A percentile compares a stretch with the other conserved stretches of the same genome.
phyloP scores from a whole-genome alignment of 2,329 filamentous ascomycete species.

The Xylaria multiplex region DNA sequence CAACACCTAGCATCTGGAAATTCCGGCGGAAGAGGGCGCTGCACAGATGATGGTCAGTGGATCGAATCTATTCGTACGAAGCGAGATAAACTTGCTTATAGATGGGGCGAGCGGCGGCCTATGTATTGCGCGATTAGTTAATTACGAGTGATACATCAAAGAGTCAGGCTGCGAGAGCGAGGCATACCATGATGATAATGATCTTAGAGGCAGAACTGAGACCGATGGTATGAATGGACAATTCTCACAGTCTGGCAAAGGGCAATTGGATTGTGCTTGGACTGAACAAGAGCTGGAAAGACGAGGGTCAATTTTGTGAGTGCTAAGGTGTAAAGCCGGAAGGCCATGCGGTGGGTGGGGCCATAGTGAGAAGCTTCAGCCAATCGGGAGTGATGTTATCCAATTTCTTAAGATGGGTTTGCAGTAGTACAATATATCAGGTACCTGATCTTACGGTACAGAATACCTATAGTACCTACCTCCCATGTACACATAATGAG shows the following conservation, averaged over 20 bases:
- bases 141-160: conserved; percentile 14
- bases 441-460: not conserved
- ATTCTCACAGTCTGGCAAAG: conserved; percentile 21
- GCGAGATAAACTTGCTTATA: conserved; percentile 64
- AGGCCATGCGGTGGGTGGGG: too few relatives aligned
- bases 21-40: conserved; percentile 90
- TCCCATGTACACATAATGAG: too few relatives aligned
- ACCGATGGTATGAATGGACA: conserved; percentile 16
- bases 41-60: conserved; percentile 46
- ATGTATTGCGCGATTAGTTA: conserved; percentile 48
- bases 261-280: conserved; percentile 27
- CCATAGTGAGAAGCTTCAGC: too few relatives aligned
- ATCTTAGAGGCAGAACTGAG: conserved; percentile 19
- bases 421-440: not conserved
- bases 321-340: conserved; percentile 13
- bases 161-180: conserved; percentile 9
- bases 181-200: conserved; percentile 64
- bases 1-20: conserved; percentile 83
- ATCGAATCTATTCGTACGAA: conserved; percentile 22
- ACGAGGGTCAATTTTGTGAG: conserved; percentile 34
- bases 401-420: too few relatives aligned
- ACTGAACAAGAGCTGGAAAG: conserved; percentile 17
- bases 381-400: too few relatives aligned
- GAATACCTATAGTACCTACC: too few relatives aligned
- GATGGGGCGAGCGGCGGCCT: conserved; percentile 59